phyloP scores from a whole-genome alignment of 2,329 filamentous ascomycete species.

The Nemania bipapillata region DNA sequence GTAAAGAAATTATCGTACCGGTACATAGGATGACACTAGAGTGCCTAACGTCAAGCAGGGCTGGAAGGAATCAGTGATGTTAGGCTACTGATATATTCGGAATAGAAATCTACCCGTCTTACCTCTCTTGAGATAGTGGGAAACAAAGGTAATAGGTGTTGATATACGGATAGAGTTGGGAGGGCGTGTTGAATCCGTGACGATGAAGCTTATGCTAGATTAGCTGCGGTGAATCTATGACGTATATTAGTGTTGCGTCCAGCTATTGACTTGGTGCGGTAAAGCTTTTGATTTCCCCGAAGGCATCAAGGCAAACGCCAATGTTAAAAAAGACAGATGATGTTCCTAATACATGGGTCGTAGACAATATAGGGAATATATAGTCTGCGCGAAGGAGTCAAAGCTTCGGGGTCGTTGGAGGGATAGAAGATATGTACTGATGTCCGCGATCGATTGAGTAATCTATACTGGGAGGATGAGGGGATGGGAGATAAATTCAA shows the following conservation, averaged over 20 bases:
- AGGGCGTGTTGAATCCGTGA: not conserved
- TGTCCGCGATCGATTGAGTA: not conserved
- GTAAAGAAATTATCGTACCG: not conserved
- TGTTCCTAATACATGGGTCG: too few species aligned
- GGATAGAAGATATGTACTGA: not conserved
- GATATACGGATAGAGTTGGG: not conserved
- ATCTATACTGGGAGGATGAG: not conserved
- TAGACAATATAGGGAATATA: too few species aligned
- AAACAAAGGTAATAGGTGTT: not conserved
- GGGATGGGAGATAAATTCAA: not conserved
- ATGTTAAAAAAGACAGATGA: too few species aligned
- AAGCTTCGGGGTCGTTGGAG: not conserved
- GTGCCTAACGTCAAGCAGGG: not conserved
- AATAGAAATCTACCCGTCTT: not conserved
- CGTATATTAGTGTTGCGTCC: not conserved
- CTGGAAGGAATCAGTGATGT: not conserved
- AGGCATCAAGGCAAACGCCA: too few species aligned
- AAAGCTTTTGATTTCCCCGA: too few species aligned
- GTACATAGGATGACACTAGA: not conserved
- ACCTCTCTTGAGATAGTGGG: not conserved
- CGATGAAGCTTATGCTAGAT: not conserved
- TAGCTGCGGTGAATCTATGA: not conserved
- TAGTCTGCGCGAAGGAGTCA: not conserved
- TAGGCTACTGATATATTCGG: not conserved
- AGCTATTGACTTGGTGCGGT: not conserved